Conservation (phyloP, 2,329 filamentous ascomycete genomes). For the Trichoderma polysporum region DNA sequence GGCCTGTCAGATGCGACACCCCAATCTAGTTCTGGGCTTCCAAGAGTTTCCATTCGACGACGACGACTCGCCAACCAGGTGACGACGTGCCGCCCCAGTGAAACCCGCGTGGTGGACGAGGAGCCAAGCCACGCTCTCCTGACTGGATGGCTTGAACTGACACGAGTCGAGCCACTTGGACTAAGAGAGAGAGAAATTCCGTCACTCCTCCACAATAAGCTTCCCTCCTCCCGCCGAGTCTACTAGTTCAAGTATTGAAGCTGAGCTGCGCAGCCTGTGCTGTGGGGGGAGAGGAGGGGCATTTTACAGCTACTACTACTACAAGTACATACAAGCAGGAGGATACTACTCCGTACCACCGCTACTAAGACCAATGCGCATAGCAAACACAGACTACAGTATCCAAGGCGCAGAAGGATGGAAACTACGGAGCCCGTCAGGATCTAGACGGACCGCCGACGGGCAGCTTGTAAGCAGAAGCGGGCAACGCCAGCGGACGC, state of each 20-base stretch:
- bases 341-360: neutral
- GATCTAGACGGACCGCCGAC: neutral
- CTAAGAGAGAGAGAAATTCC: neutral
- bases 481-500: slow-evolving; percentile 7
- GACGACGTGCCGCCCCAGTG: slow-evolving; percentile 10
- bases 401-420: neutral
- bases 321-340: neutral
- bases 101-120: slow-evolving; percentile 12
- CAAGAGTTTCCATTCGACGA: slow-evolving; percentile 21
- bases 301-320: neutral
- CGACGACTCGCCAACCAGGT: slow-evolving; percentile 20
- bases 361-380: neutral
- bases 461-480: slow-evolving; percentile 8
- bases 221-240: neutral
- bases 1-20: slow-evolving; percentile 22
- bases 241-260: neutral
- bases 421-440: neutral
- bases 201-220: neutral
- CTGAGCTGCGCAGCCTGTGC: neutral
- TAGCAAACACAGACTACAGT: neutral
- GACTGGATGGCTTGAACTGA: slow-evolving; percentile 3
- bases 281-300: neutral
- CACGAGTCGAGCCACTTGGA: neutral
- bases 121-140: slow-evolving; percentile 19
- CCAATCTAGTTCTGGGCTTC: slow-evolving; percentile 5